Percentiles rank a stretch among this genome's conserved stretches.
Evolutionary conservation across 2,329 filamentous ascomycete genomes (phyloP).

Genomic region (Penicillium sp.): DNA sequence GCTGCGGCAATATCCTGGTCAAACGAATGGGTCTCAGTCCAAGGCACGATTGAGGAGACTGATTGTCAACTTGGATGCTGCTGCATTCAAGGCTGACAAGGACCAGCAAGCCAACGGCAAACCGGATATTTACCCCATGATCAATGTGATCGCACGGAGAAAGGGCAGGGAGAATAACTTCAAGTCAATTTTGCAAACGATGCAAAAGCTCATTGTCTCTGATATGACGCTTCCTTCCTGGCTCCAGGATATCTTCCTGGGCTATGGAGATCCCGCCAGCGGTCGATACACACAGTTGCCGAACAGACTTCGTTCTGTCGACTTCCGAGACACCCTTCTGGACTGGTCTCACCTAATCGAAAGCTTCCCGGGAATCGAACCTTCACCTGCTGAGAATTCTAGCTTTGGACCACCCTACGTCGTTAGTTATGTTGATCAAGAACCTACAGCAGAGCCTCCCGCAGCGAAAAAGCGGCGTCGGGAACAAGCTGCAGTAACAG

Average conservation of each 20-base stretch:
- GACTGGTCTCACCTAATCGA: conserved; percentile 93
- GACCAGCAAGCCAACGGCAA: conserved; percentile 65
- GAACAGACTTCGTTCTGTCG: conserved; percentile 73
- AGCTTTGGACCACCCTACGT: conserved; percentile 88
- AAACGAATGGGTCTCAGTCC: conserved; percentile 61
- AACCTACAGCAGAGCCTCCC: conserved; percentile 50
- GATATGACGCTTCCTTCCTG: conserved; percentile 84
- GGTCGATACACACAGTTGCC: conserved; percentile 81
- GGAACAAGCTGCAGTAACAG: conserved; percentile 66
- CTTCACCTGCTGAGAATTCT: conserved; percentile 66
- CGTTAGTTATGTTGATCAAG: conserved; percentile 63
- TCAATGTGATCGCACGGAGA: conserved; percentile 83
- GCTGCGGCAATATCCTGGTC: conserved; percentile 59
- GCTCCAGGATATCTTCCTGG: conserved; percentile 96
- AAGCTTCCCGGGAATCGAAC: conserved; percentile 84
- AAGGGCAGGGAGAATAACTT: conserved; percentile 95
- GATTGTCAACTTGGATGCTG: conserved; percentile 76
- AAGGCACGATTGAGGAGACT: conserved; percentile 66
- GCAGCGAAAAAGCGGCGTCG: conserved; percentile 86
- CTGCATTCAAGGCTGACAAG: conserved; percentile 74
- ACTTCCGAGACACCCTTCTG: conserved; percentile 92
- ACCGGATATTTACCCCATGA: conserved; percentile 73
- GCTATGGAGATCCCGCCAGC: conserved; percentile 87
- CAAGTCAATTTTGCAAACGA: conserved; percentile 86
- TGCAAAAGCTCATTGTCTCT: conserved; percentile 79